Conservation (phyloP, 2,329 filamentous ascomycete species). For the Aspergillus spinulosporus region DNA sequence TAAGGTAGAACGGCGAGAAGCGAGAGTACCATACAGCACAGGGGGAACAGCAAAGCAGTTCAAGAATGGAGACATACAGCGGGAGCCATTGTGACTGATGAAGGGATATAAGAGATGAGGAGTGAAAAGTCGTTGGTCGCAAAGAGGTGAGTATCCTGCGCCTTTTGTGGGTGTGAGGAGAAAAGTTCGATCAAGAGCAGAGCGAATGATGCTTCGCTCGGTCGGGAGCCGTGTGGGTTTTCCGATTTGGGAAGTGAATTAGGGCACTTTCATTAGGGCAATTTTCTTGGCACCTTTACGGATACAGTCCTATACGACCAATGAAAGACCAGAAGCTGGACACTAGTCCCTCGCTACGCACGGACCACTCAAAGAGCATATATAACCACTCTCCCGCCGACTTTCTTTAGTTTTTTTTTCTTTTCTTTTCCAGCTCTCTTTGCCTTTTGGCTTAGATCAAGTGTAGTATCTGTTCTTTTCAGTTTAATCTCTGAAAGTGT, state of each 20-base stretch:
- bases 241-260: constrained; percentile 20
- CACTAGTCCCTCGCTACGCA: constrained; percentile 26
- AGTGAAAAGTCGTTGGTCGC: constrained; percentile 53
- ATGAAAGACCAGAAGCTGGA: constrained; percentile 9
- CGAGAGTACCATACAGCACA: constrained; percentile 32
- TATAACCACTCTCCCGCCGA: constrained; percentile 31
- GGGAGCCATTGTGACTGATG: constrained; percentile 73
- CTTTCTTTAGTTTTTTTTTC: constrained; percentile 40
- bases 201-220: constrained; percentile 18
- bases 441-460: constrained; percentile 77
- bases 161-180: constrained; percentile 38
- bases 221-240: constrained; percentile 21
- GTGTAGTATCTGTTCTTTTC: constrained; percentile 97
- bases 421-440: constrained; percentile 53
- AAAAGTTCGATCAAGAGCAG: constrained; percentile 25
- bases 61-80: constrained; percentile 69
- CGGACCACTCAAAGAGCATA: constrained; percentile 22
- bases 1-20: not conserved
- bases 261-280: constrained; percentile 9
- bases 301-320: not conserved
- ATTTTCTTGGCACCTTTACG: no score
- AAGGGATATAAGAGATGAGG: constrained; percentile 29
- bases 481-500: constrained; percentile 93
- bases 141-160: constrained; percentile 94
- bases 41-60: constrained; percentile 94